Percentiles rank a stretch among this genome's conserved stretches.
phyloP scores from a whole-genome alignment of 2,329 filamentous ascomycete genomes.

The Penicillium digitatum region DNA sequence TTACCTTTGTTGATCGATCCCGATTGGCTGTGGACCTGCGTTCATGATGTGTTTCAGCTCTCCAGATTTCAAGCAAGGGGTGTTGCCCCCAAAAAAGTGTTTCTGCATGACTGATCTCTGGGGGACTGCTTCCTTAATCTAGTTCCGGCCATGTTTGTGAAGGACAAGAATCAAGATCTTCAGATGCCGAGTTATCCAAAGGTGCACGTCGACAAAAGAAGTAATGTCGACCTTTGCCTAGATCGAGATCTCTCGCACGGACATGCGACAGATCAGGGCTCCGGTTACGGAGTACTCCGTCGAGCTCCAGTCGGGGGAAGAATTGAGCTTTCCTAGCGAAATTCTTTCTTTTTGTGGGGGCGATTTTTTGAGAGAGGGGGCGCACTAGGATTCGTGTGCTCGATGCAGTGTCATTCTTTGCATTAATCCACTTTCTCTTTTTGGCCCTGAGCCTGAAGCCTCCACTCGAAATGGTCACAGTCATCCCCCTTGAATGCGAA shows the following conservation, averaged over 20 bases:
- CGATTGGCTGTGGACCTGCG: constrained; percentile 7
- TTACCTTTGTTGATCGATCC: not conserved
- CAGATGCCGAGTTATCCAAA: constrained; percentile 2
- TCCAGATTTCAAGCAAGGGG: constrained; percentile 18
- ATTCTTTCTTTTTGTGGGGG: not conserved
- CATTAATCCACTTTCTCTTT: not conserved
- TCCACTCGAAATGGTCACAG: not conserved
- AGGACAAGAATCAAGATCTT: not conserved
- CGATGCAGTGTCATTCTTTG: not conserved
- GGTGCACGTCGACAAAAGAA: constrained; percentile 2
- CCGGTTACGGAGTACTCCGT: not conserved
- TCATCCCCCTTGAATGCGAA: not conserved
- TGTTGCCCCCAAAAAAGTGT: not conserved
- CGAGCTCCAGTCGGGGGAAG: not conserved
- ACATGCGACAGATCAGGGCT: not conserved
- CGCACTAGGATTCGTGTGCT: not conserved
- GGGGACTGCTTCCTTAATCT: constrained; percentile 13
- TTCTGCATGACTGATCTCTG: constrained; percentile 2
- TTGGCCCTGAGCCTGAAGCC: not conserved
- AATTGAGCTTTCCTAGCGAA: not conserved
- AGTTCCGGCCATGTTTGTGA: constrained; percentile 10
- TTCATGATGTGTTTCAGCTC: constrained; percentile 18
- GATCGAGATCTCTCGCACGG: constrained; percentile 5
- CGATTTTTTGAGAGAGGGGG: no score
- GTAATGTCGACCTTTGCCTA: not conserved